These are phyloP conservation scores for Protostelium mycophagum DNA, from an alignment of 78 protist species.

Conservation along the genomic window DNA sequence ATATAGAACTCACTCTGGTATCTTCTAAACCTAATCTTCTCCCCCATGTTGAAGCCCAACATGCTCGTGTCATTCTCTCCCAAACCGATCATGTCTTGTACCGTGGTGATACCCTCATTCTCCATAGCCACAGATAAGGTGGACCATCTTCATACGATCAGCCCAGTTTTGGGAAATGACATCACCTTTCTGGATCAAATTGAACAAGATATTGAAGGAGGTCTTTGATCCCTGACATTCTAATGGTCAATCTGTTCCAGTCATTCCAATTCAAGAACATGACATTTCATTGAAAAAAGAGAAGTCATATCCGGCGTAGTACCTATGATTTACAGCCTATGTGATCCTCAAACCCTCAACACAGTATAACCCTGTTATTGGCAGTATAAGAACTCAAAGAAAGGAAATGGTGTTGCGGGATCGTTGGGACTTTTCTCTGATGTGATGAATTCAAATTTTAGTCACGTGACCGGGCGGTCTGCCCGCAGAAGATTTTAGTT, in stretches of 20 bases:
- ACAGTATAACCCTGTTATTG: too few relatives aligned
- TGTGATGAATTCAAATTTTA: too few relatives aligned
- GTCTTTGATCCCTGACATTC: not conserved
- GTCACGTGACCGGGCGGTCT: slow-evolving; percentile 1
- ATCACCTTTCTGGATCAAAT: not conserved
- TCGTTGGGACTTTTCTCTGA: too few relatives aligned
- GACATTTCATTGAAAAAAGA: too few relatives aligned
- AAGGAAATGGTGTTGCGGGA: too few relatives aligned
- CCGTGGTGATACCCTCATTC: not conserved
- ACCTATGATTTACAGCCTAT: too few relatives aligned
- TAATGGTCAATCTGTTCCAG: not conserved
- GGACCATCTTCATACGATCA: not conserved
- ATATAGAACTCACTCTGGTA: not conserved
- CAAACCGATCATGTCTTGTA: not conserved
- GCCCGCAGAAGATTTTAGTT: too few relatives aligned
- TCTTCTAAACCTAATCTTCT: not conserved
- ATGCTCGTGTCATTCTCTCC: not conserved
- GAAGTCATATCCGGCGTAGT: too few relatives aligned
- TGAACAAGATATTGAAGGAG: not conserved
- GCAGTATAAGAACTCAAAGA: too few relatives aligned
- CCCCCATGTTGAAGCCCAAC: not conserved
- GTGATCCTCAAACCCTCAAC: too few relatives aligned
- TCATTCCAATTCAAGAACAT: not conserved
- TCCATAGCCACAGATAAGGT: not conserved
- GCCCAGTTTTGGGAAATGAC: not conserved